Conservation (phyloP, 495 filamentous ascomycete species). For the Lasiosphaeriaceae sp. region DNA sequence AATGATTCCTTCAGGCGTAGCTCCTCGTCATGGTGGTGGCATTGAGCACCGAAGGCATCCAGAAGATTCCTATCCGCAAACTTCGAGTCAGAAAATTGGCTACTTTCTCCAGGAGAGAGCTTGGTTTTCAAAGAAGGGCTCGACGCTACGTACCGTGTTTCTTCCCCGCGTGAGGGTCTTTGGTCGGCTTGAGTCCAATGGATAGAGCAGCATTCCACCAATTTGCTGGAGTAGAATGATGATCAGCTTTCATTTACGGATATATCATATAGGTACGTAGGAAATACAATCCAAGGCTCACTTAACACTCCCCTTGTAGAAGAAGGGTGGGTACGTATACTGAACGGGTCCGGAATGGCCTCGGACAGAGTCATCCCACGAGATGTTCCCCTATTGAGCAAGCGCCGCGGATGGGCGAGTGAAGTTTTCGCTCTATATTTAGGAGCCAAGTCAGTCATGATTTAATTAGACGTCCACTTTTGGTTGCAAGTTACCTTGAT, state of each 20-base stretch:
- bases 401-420: conserved; percentile 17
- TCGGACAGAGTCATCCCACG: conserved; percentile 35
- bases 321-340: conserved; percentile 38
- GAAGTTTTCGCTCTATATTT: conserved; percentile 27
- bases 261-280: no score
- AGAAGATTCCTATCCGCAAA: conserved; percentile 24
- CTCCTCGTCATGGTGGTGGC: conserved; percentile 34
- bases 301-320: conserved; percentile 28
- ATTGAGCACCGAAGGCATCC: conserved; percentile 37
- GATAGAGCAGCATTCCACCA: conserved; percentile 29
- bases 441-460: not conserved
- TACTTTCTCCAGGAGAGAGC: not conserved
- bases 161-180: conserved; percentile 34
- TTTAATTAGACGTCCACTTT: not conserved
- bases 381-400: conserved; percentile 30
- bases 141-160: conserved; percentile 22
- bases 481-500: conserved; percentile 36
- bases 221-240: conserved; percentile 10
- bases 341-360: conserved; percentile 38
- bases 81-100: not conserved
- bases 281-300: not conserved
- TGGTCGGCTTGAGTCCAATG: conserved; percentile 24
- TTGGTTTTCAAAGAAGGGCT: not conserved
- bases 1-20: conserved; percentile 38
- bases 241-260: not conserved